Evolutionary conservation across 2,329 filamentous ascomycete genomes (phyloP), one percentile per base, ranked within the genome.

Genomic region (Xylariomycetidae sp.): DNA sequence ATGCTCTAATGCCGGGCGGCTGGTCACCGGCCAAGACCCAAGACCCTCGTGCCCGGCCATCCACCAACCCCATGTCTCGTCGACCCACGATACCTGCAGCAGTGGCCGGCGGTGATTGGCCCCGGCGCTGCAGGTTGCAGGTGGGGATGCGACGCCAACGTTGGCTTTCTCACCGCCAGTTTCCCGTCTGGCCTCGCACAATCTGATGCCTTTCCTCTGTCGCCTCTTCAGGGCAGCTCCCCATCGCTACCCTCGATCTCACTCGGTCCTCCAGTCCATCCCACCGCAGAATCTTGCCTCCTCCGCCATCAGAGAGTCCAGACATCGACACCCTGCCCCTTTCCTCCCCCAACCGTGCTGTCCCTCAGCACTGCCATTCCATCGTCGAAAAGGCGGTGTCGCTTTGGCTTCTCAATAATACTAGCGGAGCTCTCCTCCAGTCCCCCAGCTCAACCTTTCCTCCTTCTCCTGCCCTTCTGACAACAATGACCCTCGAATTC

Each of bases 401-500:
- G 48, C 38, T 47, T 49, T 48, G 50, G 65, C 48, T 51, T 51
- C 50, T 49, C 49, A 60, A 68, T 65, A 69, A 67, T 67, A 67
- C 62, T 64, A 63, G 62, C 65, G 55, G 54, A 46, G 43, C 46
- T 51, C 53, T 59, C 54, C 52, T 56, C 57, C 54, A 58, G 54
- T 55, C 54, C 58, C 51, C 54, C 52, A 49, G 46, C 50, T 46
- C 37, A 53, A 37, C 46, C 46, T 47, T 53, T 49, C 50, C 57
- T 49, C 50, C 49, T 51, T 54, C 45, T 53, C 46, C 42, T 53
- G 50, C 48, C 46, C n/a, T 45, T 47, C 44, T 51, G 48, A 54
- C 51, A 44, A 71, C 56, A 58, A 73, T 72, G 77, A 72, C 69
- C 62, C 71, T 74, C 66, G 72, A 80, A 56, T 81, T 75, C 65